A percentile compares a stretch with the other conserved stretches of the same genome.
These are phyloP conservation scores for Cercospora janseana DNA, from an alignment of 2,329 filamentous ascomycete genomes.

Conservation along the genomic window DNA sequence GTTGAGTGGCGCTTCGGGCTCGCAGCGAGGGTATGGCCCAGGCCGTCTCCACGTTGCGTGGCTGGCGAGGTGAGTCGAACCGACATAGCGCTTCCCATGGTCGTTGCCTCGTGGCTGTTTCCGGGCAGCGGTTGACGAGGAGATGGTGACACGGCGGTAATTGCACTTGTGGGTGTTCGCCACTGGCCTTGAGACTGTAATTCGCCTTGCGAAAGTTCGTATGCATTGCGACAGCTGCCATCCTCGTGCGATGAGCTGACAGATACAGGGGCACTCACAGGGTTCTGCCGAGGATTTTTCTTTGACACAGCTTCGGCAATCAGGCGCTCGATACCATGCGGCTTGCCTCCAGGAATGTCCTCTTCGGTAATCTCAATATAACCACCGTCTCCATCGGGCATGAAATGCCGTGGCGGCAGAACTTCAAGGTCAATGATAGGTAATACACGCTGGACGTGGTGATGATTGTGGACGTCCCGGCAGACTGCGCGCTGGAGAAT, in stretches of 20 bases:
- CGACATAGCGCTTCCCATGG: background rate
- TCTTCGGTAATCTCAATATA: constrained; percentile 16
- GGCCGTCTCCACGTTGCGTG: background rate
- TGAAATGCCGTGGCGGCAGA: constrained; percentile 53
- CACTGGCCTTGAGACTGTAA: no score
- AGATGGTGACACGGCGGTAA: background rate
- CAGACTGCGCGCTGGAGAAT: constrained; percentile 38
- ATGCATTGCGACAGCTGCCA: background rate
- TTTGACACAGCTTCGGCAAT: constrained; percentile 8
- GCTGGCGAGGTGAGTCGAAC: background rate
- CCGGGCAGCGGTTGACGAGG: background rate
- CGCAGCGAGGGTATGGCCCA: background rate
- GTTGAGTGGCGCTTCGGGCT: background rate
- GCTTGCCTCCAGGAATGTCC: constrained; percentile 5
- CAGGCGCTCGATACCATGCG: background rate
- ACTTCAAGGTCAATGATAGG: constrained; percentile 55
- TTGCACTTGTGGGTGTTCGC: no score
- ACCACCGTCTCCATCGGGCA: constrained; percentile 32
- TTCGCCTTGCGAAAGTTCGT: background rate
- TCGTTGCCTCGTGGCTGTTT: background rate
- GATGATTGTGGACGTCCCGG: constrained; percentile 55
- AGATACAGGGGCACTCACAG: background rate
- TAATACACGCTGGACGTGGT: constrained; percentile 52
- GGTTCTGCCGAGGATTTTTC: background rate
- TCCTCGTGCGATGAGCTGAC: constrained; percentile 1